Base-by-base conservation (phyloP, 1,139 yeast species). In the Candida pseudoviswanathii region DNA sequence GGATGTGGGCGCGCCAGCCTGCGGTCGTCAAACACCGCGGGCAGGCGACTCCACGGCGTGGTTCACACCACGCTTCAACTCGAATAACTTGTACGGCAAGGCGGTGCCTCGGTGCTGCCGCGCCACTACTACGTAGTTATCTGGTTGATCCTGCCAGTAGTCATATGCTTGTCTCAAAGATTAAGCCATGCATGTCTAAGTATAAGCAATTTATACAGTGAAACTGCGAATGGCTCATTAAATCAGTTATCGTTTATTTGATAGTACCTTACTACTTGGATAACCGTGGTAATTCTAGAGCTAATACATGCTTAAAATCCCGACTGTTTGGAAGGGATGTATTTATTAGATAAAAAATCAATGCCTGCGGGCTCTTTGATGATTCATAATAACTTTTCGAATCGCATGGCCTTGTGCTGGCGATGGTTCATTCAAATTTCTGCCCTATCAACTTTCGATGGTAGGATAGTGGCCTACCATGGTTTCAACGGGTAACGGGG, bases 181-280 rank as follows among this genome's bases (percentile, higher is more conserved):
- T 71, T 70, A 71, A 70, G 76, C 76, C 75, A 71, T 71, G 75
- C 75, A 70, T 69, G 76, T 70, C 74, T 70, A 70, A 71, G 75
- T 70, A 71, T 70, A 71, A 71, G 75, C 75, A 69, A 68, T 66
- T 70, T 27, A 70, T 68, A 70, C 73, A 67, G 75, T 70, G 75
- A 71, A 71, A 70, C 73, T 70, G 75, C 74, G 74, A 71, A 70
- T 69, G 74, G 74, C 74, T 70, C 75, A 70, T 67, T 69, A 68
- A 68, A 70, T 69, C 74, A 69, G 74, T 68, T 70, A 69, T 70
- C 73, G 72, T 71, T 70, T 68, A 68, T 68, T 71, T 70, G 73
- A 70, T 27, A 27, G 30, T 27, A 39, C 61, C 60, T 65, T 63
- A 64, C 69, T 63, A 65, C 68, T 64, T 64, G 73, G 72, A 69